Conservation (phyloP, 2,329 filamentous ascomycete species). For the Botryotinia globosa region DNA sequence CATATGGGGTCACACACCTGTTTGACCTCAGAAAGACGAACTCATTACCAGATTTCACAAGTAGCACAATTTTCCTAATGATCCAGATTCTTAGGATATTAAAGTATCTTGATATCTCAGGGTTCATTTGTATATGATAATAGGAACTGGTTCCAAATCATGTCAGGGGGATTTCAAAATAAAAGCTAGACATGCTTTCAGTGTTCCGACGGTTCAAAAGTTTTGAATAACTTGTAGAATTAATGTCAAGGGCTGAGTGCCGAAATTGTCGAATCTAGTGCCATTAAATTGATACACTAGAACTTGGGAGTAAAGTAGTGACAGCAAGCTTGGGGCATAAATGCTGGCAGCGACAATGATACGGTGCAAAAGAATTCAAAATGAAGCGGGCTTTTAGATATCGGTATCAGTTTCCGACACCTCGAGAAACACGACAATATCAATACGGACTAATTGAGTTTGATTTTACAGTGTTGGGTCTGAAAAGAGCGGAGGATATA, state of each 20-base stretch:
- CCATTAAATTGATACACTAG: no score
- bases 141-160: no score
- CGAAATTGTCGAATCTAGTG: not conserved
- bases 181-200: no score
- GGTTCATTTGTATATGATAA: no score
- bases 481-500: fast-evolving
- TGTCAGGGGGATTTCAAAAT: no score
- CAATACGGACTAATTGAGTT: no score
- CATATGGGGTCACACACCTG: no score
- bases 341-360: not conserved
- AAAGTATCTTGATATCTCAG: no score
- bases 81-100: not conserved
- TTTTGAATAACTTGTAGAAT: not conserved
- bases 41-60: no score
- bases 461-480: no score
- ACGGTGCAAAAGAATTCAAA: fast-evolving
- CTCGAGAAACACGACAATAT: not conserved
- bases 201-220: not conserved
- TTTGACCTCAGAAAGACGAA: fast-evolving
- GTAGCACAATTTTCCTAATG: not conserved
- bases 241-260: fast-evolving
- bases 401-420: not conserved
- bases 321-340: not conserved
- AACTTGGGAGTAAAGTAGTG: not conserved
- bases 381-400: not conserved